Evolutionary conservation across 768 basidiomycete genomes (phyloP), one percentile per base, ranked within the genome.

Genomic region (Trametes villosa): DNA sequence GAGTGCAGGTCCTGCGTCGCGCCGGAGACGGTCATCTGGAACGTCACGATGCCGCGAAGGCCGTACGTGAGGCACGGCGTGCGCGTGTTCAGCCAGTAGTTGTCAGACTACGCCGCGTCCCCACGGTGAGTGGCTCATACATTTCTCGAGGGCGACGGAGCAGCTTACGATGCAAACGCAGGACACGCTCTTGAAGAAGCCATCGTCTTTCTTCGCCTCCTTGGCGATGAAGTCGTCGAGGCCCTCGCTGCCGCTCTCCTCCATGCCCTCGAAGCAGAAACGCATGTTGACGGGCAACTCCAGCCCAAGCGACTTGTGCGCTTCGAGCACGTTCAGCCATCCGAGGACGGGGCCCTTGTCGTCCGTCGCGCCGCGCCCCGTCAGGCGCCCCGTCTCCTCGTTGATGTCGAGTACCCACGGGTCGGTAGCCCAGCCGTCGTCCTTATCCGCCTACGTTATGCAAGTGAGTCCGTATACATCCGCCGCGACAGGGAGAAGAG

Each of bases 241-340:
- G 2, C 95, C 94, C 67, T 92, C 92, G 38, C 90, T 92, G 7
- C 95, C 96, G 64, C 82, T 89, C 78, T 98, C 96, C 72, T 98
- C 96, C 96, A 97, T 98, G 5, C 92, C 96, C 73, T 98, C 96
- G 67, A 98, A 95, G 79, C 91, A 93, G 78, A 92, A 87, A 64
- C 86, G 85, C 56, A 98, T 75, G 72, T 98, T 97, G 26, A 98
- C 92, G 1, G 96, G 96, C 20, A 97, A 82, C 31, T 85, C 83
- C 46, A 86, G 77, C 27, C 83, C 79, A 38, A 83, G 82, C 57
- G 86, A 76, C 49, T 82, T 76, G 57, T 96, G 94, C 57, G 92
- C 94, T 67, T 96, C 88, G 47, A 97, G 79, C 44, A 94, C 88
- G 69, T 95, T 94, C 59, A 96, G 74, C 94, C 94, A 96, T 15